Evolutionary conservation across 257 asterid genomes (phyloP).

Genomic region (Solanum megistacrolobum): DNA sequence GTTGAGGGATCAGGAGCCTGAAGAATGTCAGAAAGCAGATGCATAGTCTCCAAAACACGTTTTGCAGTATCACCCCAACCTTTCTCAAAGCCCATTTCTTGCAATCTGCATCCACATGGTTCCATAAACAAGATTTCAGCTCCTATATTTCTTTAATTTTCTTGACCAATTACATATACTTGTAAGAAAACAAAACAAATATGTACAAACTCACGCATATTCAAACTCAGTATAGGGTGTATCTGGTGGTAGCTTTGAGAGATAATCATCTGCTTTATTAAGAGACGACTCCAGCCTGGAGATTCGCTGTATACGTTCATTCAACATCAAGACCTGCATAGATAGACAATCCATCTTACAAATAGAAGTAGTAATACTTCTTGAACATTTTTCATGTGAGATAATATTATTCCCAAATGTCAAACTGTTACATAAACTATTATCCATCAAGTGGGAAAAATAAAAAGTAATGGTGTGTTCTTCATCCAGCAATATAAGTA

Average conservation of each 20-base stretch:
- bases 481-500: neutral
- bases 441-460: neutral
- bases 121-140: neutral
- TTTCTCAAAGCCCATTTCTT: conserved; percentile 95
- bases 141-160: neutral
- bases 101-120: conserved; percentile 45
- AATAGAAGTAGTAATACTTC: neutral
- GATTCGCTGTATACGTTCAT: conserved; percentile 70
- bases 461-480: neutral
- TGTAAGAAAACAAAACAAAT: neutral
- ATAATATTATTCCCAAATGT: neutral
- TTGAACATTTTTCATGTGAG: neutral
- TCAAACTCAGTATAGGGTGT: conserved; percentile 78
- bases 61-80: conserved; percentile 97
- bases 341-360: conserved; percentile 1
- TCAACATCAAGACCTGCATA: conserved; percentile 70
- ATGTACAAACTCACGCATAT: conserved; percentile 49
- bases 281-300: conserved; percentile 71
- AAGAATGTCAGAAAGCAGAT: conserved; percentile 81
- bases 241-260: conserved; percentile 50
- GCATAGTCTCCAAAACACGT: conserved; percentile 69
- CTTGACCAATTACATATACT: neutral
- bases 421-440: neutral
- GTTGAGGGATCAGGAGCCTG: conserved; percentile 95
- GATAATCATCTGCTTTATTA: conserved; percentile 69